Evolutionary conservation across 192 early-diverging fungal species (phyloP).

Genomic region (Entophlyctis luteolus): DNA sequence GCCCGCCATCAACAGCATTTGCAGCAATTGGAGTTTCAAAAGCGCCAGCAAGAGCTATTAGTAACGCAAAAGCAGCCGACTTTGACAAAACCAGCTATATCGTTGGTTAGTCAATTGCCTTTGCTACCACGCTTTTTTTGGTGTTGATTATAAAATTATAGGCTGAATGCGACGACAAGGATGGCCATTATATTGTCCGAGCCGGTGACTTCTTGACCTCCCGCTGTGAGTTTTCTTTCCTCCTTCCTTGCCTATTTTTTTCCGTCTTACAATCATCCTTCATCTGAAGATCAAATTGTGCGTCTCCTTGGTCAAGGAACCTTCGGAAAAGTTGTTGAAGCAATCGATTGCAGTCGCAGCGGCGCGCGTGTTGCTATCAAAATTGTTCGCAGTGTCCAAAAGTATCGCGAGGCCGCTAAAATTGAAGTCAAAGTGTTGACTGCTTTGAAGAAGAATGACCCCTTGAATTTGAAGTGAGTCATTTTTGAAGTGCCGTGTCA

Average conservation of each 20-base stretch:
- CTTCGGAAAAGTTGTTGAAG: conserved; percentile 95
- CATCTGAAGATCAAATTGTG: conserved; percentile 81
- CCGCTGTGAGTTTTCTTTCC: conserved; percentile 59
- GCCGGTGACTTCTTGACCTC: conserved; percentile 67
- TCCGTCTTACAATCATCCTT: no score
- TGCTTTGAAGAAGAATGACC: conserved; percentile 74
- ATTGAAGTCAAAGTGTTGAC: conserved; percentile 86
- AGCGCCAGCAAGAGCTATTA: no score
- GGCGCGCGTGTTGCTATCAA: conserved; percentile 75
- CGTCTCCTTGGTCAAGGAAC: conserved; percentile 91
- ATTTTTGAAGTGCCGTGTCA: background rate
- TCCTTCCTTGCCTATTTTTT: background rate
- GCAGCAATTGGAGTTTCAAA: no score
- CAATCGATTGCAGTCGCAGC: conserved; percentile 55
- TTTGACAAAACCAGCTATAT: no score
- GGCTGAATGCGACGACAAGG: conserved; percentile 81
- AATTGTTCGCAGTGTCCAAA: conserved; percentile 87
- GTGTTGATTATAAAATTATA: no score
- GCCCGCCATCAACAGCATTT: no score
- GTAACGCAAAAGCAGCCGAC: no score
- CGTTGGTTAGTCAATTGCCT: no score
- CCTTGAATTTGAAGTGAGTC: conserved; percentile 71
- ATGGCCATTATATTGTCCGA: conserved; percentile 85
- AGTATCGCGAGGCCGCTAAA: conserved; percentile 90
- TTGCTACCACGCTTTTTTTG: no score